These are phyloP conservation scores for Talaromyces amestolkiae DNA, from an alignment of 2,329 filamentous ascomycete genomes.

Conservation along the genomic window DNA sequence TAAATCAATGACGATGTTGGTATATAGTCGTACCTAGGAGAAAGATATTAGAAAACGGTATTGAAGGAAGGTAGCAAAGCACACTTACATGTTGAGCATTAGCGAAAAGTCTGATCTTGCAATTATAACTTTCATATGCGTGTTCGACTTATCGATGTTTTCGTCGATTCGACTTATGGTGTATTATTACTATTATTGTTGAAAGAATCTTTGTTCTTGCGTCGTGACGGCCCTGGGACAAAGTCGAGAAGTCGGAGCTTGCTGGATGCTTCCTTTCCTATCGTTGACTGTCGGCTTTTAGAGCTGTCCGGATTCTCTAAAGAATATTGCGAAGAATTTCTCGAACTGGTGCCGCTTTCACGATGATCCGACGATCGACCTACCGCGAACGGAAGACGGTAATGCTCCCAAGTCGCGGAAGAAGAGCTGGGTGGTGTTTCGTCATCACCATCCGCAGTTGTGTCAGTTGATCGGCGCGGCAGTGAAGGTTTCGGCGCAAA, in stretches of 20 bases:
- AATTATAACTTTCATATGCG: not conserved
- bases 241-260: conserved; percentile 48
- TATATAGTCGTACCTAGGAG: not conserved
- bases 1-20: not conserved
- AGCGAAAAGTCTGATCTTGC: not conserved
- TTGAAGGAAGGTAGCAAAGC: not conserved
- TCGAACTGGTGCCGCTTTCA: conserved; percentile 29
- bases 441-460: conserved; percentile 39
- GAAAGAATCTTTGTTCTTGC: conserved; percentile 39
- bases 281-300: conserved; percentile 38
- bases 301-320: conserved; percentile 40
- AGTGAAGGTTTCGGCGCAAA: conserved; percentile 39
- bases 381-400: conserved; percentile 39
- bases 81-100: not conserved
- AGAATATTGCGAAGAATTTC: conserved; percentile 48
- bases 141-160: not conserved
- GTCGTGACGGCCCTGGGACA: conserved; percentile 41
- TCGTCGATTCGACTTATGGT: not conserved
- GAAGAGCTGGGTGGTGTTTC: conserved; percentile 47
- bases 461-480: conserved; percentile 40
- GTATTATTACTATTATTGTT: conserved; percentile 22
- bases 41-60: not conserved
- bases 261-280: conserved; percentile 38
- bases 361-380: conserved; percentile 15
- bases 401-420: conserved; percentile 44